A percentile compares a stretch with the other conserved stretches of the same genome.
These are phyloP conservation scores for Cyberlindnera petersonii DNA, from an alignment of 805 yeast species.

Conservation along the genomic window DNA sequence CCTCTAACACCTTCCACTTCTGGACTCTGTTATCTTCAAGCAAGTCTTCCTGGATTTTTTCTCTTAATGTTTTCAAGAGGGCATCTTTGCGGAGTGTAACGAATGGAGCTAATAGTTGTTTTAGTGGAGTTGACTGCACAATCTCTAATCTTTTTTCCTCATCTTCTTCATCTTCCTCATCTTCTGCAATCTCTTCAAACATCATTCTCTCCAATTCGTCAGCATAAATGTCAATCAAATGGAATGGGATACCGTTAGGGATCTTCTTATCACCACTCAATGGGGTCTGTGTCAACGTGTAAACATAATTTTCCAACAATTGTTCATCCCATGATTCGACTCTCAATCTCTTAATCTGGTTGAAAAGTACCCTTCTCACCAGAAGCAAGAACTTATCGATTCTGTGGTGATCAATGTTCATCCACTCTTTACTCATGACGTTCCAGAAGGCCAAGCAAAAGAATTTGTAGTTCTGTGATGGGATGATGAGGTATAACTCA, in stretches of 20 bases:
- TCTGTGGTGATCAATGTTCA: conserved; percentile 74
- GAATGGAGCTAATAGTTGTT: conserved; percentile 57
- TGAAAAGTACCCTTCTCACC: conserved; percentile 70
- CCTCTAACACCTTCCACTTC: conserved; percentile 54
- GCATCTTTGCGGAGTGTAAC: conserved; percentile 44
- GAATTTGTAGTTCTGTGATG: conserved; percentile 38
- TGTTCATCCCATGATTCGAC: conserved; percentile 50
- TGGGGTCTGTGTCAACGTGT: conserved; percentile 40
- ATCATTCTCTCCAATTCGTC: conserved; percentile 78
- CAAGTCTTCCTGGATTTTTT: conserved; percentile 62
- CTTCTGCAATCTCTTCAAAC: conserved; percentile 46
- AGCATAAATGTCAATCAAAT: conserved; percentile 73
- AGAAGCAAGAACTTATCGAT: conserved; percentile 81
- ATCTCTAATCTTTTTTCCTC: conserved; percentile 37
- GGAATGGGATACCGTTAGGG: conserved; percentile 78
- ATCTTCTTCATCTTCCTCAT: conserved; percentile 34
- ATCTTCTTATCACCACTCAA: conserved; percentile 56
- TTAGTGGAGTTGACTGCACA: conserved; percentile 48
- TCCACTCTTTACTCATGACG: conserved; percentile 79
- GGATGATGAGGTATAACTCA: conserved; percentile 42
- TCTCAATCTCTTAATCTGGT: conserved; percentile 55
- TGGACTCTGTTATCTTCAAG: conserved; percentile 58
- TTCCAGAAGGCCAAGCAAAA: conserved; percentile 80
- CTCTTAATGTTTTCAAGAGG: conserved; percentile 59
- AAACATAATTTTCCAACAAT: conserved; percentile 43